Conservation (phyloP, 129 eudicot genomes). For the Flaveria brownii region DNA sequence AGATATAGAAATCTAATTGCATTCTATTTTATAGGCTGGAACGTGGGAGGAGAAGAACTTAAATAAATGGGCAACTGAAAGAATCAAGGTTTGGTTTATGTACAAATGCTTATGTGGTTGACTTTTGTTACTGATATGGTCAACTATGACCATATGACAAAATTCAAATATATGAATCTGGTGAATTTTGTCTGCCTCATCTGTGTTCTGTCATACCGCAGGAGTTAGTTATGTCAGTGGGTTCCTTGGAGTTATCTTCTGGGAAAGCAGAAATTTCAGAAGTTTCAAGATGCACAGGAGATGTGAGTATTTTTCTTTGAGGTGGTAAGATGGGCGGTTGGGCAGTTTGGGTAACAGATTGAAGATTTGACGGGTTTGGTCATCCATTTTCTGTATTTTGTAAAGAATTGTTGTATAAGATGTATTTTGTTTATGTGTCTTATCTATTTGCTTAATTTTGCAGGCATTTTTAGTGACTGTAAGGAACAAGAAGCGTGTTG, state of each 20-base stretch:
- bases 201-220: constrained; percentile 31
- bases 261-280: constrained; percentile 84
- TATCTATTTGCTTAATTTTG: constrained; percentile 9
- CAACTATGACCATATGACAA: background rate
- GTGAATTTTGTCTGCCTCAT: background rate
- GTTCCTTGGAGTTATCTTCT: constrained; percentile 71
- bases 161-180: background rate
- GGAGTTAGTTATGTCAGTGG: constrained; percentile 74
- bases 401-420: background rate
- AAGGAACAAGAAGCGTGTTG: constrained; percentile 93
- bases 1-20: background rate
- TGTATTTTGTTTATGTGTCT: background rate
- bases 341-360: background rate
- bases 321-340: background rate
- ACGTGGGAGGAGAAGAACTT: constrained; percentile 97
- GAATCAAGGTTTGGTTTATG: constrained; percentile 63
- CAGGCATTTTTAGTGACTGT: constrained; percentile 95
- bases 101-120: background rate
- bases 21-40: constrained; percentile 65
- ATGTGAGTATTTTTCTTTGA: constrained; percentile 56
- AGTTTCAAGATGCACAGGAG: constrained; percentile 85
- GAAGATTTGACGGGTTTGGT: background rate
- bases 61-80: constrained; percentile 82
- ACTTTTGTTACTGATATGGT: background rate
- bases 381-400: background rate